Evolutionary conservation across 1,284 basidiomycete genomes (phyloP), one percentile per base, ranked within the genome.

Genomic region (Ustilago crameri): DNA sequence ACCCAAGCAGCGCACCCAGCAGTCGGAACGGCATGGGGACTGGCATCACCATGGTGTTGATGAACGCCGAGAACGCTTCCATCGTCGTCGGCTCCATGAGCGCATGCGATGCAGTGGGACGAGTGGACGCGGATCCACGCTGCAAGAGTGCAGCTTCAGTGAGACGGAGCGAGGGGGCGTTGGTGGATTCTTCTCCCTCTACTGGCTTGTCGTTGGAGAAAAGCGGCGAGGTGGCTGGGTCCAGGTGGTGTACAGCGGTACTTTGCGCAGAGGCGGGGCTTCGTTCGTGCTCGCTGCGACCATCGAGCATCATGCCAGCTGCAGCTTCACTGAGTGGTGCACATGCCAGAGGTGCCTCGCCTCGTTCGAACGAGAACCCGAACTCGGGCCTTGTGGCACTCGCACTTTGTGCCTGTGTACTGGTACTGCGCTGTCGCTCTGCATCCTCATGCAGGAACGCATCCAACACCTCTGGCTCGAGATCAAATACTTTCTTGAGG

Each of bases 381-480:
- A 72, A 66, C 0, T 63, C 63, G 3, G 51, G 41, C 17, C 42
- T 22, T 24, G 65, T 18, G 4, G 41, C 22, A 40, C 38, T 40
- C 7, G 17, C 38, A 9, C n/a, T n/a, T 9, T 20, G 34, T 17
- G 15, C 40, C 17, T 26, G 32, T 26, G 17, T 30, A 22, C 2
- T 22, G 9, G 12, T 34, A 20, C 20, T 26, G n/a, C 48, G 46
- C 17, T 59, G 60, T 18, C 45, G 12, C 34, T 54, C 44, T 5
- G 51, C 56, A 46, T 72, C 69, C 7, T 65, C 52, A 4, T 61
- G 51, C 18, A 74, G 41, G 22, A 74, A 70, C 1, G 72, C 52
- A 41, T 74, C 72, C 3, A 74, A 59, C 53, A 74, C 72, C 20
- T 74, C 72, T 24, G 72, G 67, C 18, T 74, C 72, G 26, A 74